phyloP scores from a whole-genome alignment of 257 asterid species.

The Solanum clarkiae region DNA sequence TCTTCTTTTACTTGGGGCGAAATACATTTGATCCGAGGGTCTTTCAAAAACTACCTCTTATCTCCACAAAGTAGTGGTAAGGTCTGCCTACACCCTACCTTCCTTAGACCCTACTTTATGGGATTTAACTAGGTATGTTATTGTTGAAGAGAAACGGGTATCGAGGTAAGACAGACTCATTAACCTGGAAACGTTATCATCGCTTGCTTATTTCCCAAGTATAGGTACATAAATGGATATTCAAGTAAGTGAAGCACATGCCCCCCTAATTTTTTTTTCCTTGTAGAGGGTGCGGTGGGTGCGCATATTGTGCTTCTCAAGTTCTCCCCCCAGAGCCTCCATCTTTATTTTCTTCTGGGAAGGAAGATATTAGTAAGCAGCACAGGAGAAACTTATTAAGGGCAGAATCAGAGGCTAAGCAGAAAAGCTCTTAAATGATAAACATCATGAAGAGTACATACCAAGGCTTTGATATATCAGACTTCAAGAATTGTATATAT shows the following conservation, averaged over 20 bases:
- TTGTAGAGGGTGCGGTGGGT: no score
- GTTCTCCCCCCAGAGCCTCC: not conserved
- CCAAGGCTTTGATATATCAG: slow-evolving; percentile 71
- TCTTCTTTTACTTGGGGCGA: no score
- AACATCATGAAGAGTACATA: slow-evolving; percentile 19
- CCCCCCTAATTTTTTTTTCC: not conserved
- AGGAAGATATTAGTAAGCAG: not conserved
- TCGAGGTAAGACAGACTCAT: no score
- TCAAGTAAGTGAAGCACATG: not conserved
- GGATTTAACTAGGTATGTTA: no score
- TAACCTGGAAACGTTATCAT: not conserved
- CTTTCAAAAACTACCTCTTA: no score
- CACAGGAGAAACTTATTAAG: not conserved
- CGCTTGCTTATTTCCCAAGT: not conserved
- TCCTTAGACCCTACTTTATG: no score
- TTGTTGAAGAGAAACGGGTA: not conserved
- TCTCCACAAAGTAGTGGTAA: no score
- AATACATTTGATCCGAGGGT: no score
- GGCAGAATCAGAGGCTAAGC: not conserved
- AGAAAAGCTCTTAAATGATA: not conserved
- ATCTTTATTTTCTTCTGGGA: not conserved
- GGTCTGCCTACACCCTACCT: no score
- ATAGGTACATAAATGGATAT: not conserved
- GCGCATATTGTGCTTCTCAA: not conserved
- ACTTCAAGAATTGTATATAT: slow-evolving; percentile 61